Evolutionary conservation across 2,329 filamentous ascomycete genomes (phyloP), one percentile per base, ranked within the genome.

Genomic region (Fusarium musae): DNA sequence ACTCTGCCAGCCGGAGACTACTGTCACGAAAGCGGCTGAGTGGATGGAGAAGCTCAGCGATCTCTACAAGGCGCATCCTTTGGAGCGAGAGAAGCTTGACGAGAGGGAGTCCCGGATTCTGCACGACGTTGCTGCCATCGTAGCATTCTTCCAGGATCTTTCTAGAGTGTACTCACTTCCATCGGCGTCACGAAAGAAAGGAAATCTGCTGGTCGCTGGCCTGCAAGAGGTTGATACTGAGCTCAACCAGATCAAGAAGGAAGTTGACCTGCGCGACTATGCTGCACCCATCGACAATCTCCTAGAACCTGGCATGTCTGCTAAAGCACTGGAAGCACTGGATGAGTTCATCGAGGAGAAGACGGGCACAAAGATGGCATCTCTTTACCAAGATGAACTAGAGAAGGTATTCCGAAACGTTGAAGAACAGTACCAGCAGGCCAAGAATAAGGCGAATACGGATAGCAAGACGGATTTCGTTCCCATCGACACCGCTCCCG

Each of bases 341-440:
- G 80, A 86, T 40, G 28, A 72, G 15, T 84, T 84, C 50, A 63
- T 87, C 6, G 40, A 78, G 2, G 77, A 83, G 1, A 83, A 83
- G 32, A 70, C 80, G 0, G 84, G 85, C 4, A 78, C 80, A 0
- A 83, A 79, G n/a, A 66, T 87, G 19, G 83, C 81, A 3, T 81
- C 81, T 46, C 72, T 87, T 1, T 88, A 87, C 66, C 78, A 85
- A 49, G 82, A 86, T 49, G 58, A 85, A 11, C 73, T 86, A 6
- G 78, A 85, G 1, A 80, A 84, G 2, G 83, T 81, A 58, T 49
- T 86, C 1, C 42, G 69, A 2, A 75, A 79, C 9, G 67, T 87
- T 0, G 62, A 83, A 23, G 65, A 70, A 2, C 78, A 79, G 28
- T 77, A 79, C 19, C 63, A 78, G 19, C 59, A 79, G 9, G 46